Percentiles rank a stretch among this genome's conserved stretches.
These are phyloP conservation scores for Caryopteris hybrid DNA, from an alignment of 305 asterid genomes.

Conservation along the genomic window DNA sequence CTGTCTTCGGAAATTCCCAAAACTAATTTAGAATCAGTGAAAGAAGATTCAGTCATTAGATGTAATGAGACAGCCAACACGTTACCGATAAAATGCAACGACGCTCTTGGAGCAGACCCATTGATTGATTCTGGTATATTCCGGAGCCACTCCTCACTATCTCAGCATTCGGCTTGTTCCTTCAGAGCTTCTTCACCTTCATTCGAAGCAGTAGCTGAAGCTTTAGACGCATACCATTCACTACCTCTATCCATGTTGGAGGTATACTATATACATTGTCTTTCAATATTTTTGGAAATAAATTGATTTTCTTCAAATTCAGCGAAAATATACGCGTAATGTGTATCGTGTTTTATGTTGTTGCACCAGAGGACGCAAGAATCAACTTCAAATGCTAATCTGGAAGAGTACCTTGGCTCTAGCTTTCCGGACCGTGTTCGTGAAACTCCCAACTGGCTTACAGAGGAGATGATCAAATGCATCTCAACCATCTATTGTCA, in stretches of 20 bases:
- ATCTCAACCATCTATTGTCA: conserved; percentile 70
- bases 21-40: conserved; percentile 21
- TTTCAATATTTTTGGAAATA: too few relatives aligned
- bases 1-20: conserved; percentile 21
- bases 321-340: neutral
- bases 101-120: conserved; percentile 35
- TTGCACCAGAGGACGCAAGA: conserved; percentile 43
- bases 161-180: conserved; percentile 60
- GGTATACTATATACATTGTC: too few relatives aligned
- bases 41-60: conserved; percentile 25
- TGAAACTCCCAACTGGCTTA: conserved; percentile 57
- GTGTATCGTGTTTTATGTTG: neutral
- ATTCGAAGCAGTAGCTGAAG: conserved; percentile 40
- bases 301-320: neutral
- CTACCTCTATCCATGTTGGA: conserved; percentile 83
- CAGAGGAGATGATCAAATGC: conserved; percentile 92
- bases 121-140: conserved; percentile 51
- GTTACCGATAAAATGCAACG: conserved; percentile 18
- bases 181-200: conserved; percentile 49
- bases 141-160: conserved; percentile 82
- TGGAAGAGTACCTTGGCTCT: conserved; percentile 27
- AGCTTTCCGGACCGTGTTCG: conserved; percentile 28
- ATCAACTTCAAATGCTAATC: conserved; percentile 29
- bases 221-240: conserved; percentile 65
- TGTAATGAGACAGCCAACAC: too few relatives aligned